These are phyloP conservation scores for Raddia guianensis DNA, from an alignment of 176 grass and related monocot genomes.

Conservation along the genomic window DNA sequence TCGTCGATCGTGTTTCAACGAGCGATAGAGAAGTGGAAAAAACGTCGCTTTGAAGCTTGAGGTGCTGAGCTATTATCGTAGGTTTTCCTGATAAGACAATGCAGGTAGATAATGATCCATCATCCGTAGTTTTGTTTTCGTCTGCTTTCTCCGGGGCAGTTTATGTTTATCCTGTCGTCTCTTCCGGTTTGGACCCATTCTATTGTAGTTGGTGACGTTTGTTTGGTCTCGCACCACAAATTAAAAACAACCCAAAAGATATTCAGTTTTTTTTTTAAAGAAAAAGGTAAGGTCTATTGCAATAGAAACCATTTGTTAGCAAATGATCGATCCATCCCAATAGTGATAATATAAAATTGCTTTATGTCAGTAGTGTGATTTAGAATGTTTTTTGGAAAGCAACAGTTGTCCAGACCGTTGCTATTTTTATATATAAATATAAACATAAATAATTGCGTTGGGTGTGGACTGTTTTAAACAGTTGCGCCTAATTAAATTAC, in stretches of 20 bases:
- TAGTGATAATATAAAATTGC: too few species aligned
- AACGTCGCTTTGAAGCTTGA: constrained; percentile 29
- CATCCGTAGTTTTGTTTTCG: neutral
- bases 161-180: neutral
- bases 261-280: too few species aligned
- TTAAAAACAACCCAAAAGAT: neutral
- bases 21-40: neutral
- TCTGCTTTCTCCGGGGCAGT: neutral
- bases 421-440: too few species aligned
- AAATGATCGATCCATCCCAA: too few species aligned
- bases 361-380: too few species aligned
- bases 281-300: neutral
- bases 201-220: neutral
- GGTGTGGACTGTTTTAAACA: too few species aligned
- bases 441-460: too few species aligned
- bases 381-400: too few species aligned
- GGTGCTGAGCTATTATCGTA: neutral
- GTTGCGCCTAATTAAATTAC: too few species aligned
- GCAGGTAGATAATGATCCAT: constrained; percentile 2
- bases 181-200: neutral
- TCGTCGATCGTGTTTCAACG: neutral
- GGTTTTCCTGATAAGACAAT: constrained; percentile 7
- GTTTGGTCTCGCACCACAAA: neutral
- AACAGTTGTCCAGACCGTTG: too few species aligned
- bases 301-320: neutral